phyloP scores from a whole-genome alignment of 2,329 filamentous ascomycete genomes.

The Xylariomycetidae sp. region DNA sequence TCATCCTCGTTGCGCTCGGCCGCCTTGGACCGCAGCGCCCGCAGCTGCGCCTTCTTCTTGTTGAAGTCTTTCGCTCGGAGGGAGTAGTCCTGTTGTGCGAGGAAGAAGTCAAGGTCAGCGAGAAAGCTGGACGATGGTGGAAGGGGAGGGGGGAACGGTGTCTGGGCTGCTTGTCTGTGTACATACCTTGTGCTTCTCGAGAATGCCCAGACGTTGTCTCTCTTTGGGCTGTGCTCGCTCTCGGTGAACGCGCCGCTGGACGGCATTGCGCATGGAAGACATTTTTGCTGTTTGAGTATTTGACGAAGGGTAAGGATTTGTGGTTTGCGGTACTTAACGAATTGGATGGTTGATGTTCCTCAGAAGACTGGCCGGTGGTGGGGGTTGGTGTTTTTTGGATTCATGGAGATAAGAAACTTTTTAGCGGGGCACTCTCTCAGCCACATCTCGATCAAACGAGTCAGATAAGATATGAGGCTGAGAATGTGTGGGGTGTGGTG shows the following conservation, averaged over 20 bases:
- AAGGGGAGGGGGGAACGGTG: constrained; percentile 11
- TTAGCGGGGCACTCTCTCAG: too few species aligned
- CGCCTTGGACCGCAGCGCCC: constrained; percentile 56
- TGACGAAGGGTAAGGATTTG: too few species aligned
- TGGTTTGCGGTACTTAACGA: too few species aligned
- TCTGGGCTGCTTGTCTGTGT: too few species aligned
- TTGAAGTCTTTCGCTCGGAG: constrained; percentile 63
- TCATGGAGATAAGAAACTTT: too few species aligned
- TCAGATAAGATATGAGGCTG: too few species aligned
- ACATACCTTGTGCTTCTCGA: constrained; percentile 95
- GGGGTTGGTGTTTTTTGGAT: too few species aligned
- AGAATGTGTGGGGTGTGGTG: too few species aligned
- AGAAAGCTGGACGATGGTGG: neutral
- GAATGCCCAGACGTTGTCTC: constrained; percentile 79
- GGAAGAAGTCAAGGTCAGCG: neutral
- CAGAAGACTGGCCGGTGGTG: too few species aligned
- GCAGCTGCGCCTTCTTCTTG: constrained; percentile 58
- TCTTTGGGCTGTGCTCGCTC: constrained; percentile 78
- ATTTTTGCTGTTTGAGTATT: neutral
- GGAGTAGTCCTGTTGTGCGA: constrained; percentile 50
- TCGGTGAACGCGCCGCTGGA: constrained; percentile 78
- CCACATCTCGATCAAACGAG: too few species aligned
- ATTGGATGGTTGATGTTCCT: too few species aligned
- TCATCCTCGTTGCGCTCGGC: constrained; percentile 67
- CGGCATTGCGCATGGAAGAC: constrained; percentile 54